These are phyloP conservation scores for Quercus variabilis DNA, from an alignment of 306 rosid species.

Conservation along the genomic window DNA sequence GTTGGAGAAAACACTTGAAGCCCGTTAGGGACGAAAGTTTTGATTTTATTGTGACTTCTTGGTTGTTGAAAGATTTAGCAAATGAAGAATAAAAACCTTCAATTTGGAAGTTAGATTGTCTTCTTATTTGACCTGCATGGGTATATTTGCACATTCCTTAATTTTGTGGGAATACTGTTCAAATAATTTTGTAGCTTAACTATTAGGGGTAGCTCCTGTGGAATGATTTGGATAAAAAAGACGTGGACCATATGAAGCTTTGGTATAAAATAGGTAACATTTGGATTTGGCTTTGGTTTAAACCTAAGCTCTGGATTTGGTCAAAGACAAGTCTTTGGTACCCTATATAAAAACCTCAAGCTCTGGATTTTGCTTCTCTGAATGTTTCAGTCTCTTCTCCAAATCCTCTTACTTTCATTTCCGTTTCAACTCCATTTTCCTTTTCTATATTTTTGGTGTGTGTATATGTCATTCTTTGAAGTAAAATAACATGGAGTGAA, in stretches of 20 bases:
- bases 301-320: background rate
- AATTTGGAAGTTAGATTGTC: background rate
- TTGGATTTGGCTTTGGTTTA: background rate
- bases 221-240: background rate
- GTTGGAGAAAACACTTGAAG: background rate
- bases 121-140: background rate
- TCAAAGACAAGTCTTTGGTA: no score
- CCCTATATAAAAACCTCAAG: no score
- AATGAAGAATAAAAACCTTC: background rate
- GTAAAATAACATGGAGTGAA: no score
- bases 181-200: background rate
- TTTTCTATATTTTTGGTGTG: no score
- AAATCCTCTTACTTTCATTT: no score
- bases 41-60: background rate
- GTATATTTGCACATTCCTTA: background rate
- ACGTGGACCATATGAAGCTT: background rate
- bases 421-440: no score
- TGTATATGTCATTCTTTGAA: no score
- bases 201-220: background rate
- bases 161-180: background rate
- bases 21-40: background rate
- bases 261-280: background rate
- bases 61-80: background rate
- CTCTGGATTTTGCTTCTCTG: no score
- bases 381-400: no score